Evolutionary conservation across 2,329 filamentous ascomycete species (phyloP).

Genomic region (Neonectria magnoliae): DNA sequence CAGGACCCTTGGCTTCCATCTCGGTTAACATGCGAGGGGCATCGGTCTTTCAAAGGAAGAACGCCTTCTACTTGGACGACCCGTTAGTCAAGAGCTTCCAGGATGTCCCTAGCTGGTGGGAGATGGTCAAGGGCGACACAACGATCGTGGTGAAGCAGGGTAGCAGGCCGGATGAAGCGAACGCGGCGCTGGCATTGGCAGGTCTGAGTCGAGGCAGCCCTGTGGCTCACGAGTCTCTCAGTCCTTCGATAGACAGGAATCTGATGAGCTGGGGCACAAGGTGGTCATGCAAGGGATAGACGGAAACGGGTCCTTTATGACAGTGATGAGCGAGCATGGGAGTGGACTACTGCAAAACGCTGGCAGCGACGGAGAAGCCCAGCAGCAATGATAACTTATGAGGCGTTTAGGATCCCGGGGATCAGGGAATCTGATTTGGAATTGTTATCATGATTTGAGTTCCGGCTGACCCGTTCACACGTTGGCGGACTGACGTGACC

Average conservation of each 20-base stretch:
- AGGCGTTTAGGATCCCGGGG: constrained; percentile 32
- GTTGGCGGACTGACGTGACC: not conserved
- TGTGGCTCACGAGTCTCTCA: constrained; percentile 12
- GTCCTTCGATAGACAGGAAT: constrained; percentile 13
- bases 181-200: constrained; percentile 39
- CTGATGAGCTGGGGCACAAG: constrained; percentile 34
- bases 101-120: constrained; percentile 28
- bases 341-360: not conserved
- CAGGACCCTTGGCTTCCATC: constrained; percentile 44
- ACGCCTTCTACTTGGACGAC: constrained; percentile 40
- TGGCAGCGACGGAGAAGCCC: not conserved
- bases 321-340: constrained; percentile 19
- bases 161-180: constrained; percentile 32
- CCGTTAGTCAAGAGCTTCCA: constrained; percentile 35
- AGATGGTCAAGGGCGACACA: constrained; percentile 15
- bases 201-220: constrained; percentile 35
- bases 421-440: constrained; percentile 6
- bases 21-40: constrained; percentile 46
- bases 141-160: constrained; percentile 27
- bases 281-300: constrained; percentile 24
- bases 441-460: not conserved
- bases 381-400: constrained; percentile 30
- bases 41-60: constrained; percentile 27
- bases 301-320: constrained; percentile 21
- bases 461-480: not conserved